Evolutionary conservation across 192 early-diverging fungal genomes (phyloP).

Genomic region (Rhizoclosmatium sp.): DNA sequence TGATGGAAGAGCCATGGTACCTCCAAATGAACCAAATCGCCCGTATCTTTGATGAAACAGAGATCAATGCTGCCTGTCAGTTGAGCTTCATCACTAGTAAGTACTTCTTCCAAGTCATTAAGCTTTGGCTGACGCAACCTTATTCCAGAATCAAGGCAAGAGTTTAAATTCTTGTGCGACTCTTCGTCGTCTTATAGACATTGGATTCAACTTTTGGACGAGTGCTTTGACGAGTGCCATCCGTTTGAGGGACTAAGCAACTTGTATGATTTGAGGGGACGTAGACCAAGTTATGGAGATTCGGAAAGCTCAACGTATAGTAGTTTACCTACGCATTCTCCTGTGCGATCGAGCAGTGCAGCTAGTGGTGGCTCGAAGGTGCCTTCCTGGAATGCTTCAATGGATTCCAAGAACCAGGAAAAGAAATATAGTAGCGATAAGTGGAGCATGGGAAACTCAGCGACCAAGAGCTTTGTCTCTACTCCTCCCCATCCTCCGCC

Average conservation of each 20-base stretch:
- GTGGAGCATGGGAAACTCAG: too few relatives aligned
- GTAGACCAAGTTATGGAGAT: constrained; percentile 3
- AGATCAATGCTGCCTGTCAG: constrained; percentile 18
- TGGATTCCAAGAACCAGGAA: too few relatives aligned
- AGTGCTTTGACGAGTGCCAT: constrained; percentile 29
- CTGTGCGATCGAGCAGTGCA: neutral
- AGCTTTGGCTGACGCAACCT: neutral
- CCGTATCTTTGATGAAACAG: constrained; percentile 33
- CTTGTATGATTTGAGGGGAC: constrained; percentile 22
- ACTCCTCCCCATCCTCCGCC: too few relatives aligned
- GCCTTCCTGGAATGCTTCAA: too few relatives aligned
- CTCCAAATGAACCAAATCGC: constrained; percentile 26
- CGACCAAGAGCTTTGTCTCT: too few relatives aligned
- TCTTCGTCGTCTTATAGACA: neutral
- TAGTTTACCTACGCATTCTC: constrained; percentile 1
- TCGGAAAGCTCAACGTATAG: constrained; percentile 11
- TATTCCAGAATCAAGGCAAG: neutral
- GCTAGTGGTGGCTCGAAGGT: too few relatives aligned
- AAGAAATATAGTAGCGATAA: too few relatives aligned
- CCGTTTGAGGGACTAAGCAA: constrained; percentile 22
- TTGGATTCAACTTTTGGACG: constrained; percentile 27
- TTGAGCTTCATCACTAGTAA: constrained; percentile 30
- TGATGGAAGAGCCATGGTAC: constrained; percentile 28
- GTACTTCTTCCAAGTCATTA: neutral
- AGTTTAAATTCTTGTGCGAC: constrained; percentile 24